Evolutionary conservation across 805 yeast genomes (phyloP).

Genomic region (Candida jianshihensis): DNA sequence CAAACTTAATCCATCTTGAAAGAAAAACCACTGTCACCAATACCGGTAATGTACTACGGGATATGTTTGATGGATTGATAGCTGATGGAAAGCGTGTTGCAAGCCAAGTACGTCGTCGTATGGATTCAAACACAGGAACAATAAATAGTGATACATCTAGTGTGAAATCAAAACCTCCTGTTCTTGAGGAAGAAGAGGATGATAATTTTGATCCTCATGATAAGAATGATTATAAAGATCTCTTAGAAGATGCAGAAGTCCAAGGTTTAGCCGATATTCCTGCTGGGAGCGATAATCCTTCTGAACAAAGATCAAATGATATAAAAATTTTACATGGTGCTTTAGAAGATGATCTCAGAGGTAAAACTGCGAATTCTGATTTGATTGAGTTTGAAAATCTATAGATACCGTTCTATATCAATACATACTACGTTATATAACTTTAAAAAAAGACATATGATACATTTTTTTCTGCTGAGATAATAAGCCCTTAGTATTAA

Average conservation of each 20-base stretch:
- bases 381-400: constrained; percentile 39
- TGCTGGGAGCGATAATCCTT: constrained; percentile 6
- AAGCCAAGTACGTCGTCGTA: constrained; percentile 77
- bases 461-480: no score
- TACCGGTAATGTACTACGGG: constrained; percentile 58
- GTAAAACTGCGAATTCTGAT: constrained; percentile 7
- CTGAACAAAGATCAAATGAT: constrained; percentile 16
- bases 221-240: constrained; percentile 36
- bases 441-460: no score
- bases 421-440: no score
- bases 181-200: constrained; percentile 33
- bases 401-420: constrained; percentile 5
- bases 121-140: constrained; percentile 57
- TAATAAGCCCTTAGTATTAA: no score
- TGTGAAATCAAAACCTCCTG: constrained; percentile 5
- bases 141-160: constrained; percentile 2
- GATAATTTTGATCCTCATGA: constrained; percentile 40
- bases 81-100: constrained; percentile 94
- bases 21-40: constrained; percentile 39
- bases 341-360: constrained; percentile 10
- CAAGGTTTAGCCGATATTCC: constrained; percentile 31
- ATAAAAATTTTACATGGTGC: constrained; percentile 25
- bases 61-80: constrained; percentile 83
- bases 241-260: constrained; percentile 43
- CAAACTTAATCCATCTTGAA: constrained; percentile 60